Evolutionary conservation across 2,329 filamentous ascomycete species (phyloP).

Genomic region (Bertia moriformis): DNA sequence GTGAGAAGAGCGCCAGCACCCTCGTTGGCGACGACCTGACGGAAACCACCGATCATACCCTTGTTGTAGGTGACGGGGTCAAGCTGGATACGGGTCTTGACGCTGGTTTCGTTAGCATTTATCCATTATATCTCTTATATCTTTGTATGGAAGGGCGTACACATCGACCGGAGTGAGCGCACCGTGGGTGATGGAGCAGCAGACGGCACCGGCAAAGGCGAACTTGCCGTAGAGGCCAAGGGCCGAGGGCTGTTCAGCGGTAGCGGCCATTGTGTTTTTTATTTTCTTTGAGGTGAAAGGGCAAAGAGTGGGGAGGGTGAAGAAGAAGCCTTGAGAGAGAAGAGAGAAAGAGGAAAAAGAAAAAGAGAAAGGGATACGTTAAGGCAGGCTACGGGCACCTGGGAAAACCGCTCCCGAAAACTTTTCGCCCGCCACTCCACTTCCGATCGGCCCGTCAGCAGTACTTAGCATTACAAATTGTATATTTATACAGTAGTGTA

Average conservation of each 20-base stretch:
- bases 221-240: conserved; percentile 81
- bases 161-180: conserved; percentile 96
- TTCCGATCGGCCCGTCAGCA: not conserved
- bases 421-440: not conserved
- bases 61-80: conserved; percentile 80
- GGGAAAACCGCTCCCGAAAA: not conserved
- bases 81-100: conserved; percentile 93
- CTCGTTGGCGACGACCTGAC: conserved; percentile 70
- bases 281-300: not conserved
- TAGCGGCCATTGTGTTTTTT: not conserved
- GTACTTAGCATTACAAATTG: not conserved
- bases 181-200: conserved; percentile 96
- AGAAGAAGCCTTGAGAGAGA: no score
- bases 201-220: conserved; percentile 92
- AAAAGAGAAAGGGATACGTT: not conserved
- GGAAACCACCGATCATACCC: conserved; percentile 74
- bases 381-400: not conserved
- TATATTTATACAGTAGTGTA: no score
- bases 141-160: conserved; percentile 45
- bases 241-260: conserved; percentile 2
- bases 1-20: conserved; percentile 76
- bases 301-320: not conserved
- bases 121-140: conserved; percentile 8
- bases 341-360: not conserved
- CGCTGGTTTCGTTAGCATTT: conserved; percentile 32